These are phyloP conservation scores for Clathrus columnatus DNA, from an alignment of 768 basidiomycete species.

Conservation along the genomic window DNA sequence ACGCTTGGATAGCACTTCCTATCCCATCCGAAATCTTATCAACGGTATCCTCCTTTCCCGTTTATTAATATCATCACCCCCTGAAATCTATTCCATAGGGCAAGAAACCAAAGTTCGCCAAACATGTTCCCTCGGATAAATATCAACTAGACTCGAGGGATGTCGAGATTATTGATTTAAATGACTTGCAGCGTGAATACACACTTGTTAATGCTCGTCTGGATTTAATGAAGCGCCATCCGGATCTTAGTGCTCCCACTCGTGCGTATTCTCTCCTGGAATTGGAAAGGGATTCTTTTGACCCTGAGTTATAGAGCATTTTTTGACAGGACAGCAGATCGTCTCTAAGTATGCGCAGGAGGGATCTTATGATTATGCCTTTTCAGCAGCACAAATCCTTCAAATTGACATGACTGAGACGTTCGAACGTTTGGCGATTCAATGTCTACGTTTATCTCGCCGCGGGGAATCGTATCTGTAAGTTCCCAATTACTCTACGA, in stretches of 20 bases:
- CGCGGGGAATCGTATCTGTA: slow-evolving; percentile 54
- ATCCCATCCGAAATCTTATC: slow-evolving; percentile 37
- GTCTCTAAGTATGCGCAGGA: slow-evolving; percentile 71
- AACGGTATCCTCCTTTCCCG: slow-evolving; percentile 28
- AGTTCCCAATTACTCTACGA: slow-evolving; percentile 17
- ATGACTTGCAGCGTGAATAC: slow-evolving; percentile 74
- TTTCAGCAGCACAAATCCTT: slow-evolving; percentile 65
- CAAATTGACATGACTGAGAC: slow-evolving; percentile 82
- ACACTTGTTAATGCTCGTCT: slow-evolving; percentile 69
- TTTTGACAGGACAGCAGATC: slow-evolving; percentile 26
- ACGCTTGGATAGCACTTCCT: slow-evolving; percentile 76
- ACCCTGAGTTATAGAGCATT: too few species aligned
- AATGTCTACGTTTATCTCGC: slow-evolving; percentile 70
- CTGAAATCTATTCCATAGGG: slow-evolving; percentile 45
- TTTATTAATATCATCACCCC: background rate
- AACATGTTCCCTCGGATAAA: slow-evolving; percentile 69
- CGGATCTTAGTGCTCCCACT: slow-evolving; percentile 35
- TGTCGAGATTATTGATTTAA: slow-evolving; percentile 69
- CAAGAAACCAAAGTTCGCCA: slow-evolving; percentile 65
- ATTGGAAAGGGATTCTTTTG: background rate
- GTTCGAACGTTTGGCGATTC: slow-evolving; percentile 65
- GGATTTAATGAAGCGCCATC: slow-evolving; percentile 62
- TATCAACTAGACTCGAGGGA: slow-evolving; percentile 55
- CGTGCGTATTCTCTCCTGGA: slow-evolving; percentile 37
- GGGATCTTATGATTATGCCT: slow-evolving; percentile 71